Conservation (phyloP, 352 stramenopile genomes). For the Stephanocyclus meneghinianus region DNA sequence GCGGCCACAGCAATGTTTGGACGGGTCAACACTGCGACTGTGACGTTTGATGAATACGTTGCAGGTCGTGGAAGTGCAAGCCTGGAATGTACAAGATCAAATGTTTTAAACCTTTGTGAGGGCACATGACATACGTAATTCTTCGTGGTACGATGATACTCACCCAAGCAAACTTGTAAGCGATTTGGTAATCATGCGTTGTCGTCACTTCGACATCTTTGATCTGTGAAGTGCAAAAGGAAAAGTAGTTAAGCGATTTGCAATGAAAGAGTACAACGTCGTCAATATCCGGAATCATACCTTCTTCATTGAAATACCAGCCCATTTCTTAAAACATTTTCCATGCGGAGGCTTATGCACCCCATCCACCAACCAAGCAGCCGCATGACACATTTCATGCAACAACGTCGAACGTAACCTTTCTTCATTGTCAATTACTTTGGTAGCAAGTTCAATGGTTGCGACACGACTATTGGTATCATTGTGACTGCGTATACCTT, state of each 20-base stretch:
- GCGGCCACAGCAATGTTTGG: constrained; percentile 64
- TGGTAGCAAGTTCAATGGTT: constrained; percentile 78
- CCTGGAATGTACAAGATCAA: constrained; percentile 14
- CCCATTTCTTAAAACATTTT: constrained; percentile 82
- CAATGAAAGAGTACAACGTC: not conserved
- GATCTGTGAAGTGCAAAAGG: constrained; percentile 23
- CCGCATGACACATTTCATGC: constrained; percentile 85
- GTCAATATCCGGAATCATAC: not conserved
- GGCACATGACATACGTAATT: not conserved
- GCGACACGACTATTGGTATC: constrained; percentile 40
- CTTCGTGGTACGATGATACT: constrained; percentile 3
- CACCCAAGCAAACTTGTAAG: constrained; percentile 81
- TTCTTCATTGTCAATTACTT: constrained; percentile 77
- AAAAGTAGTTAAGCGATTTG: not conserved
- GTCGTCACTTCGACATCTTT: constrained; percentile 78
- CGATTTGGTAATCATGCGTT: constrained; percentile 82
- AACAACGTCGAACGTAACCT: constrained; percentile 77
- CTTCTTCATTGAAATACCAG: constrained; percentile 59
- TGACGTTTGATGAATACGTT: constrained; percentile 65
- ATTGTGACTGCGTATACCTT: constrained; percentile 21
- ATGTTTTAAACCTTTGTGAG: not conserved
- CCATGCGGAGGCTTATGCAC: constrained; percentile 81
- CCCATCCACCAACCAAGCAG: constrained; percentile 83
- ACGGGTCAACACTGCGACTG: constrained; percentile 63
- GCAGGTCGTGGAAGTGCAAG: constrained; percentile 57